A percentile compares a stretch with the other conserved stretches of the same genome.
Evolutionary conservation across 306 rosid genomes (phyloP).

Genomic region (Gastrolobium villosum): DNA sequence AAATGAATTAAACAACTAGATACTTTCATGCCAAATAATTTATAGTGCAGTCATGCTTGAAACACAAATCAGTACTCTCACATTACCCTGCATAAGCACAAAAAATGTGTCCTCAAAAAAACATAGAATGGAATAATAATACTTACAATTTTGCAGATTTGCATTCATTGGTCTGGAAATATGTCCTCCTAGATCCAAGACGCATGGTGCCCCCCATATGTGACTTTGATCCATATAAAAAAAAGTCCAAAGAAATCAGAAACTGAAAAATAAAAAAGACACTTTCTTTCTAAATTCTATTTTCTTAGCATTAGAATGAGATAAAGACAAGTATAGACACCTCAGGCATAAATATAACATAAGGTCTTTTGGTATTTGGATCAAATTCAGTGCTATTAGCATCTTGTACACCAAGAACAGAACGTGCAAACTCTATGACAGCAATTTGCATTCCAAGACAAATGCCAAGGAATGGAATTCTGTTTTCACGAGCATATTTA

Average conservation of each 20-base stretch:
- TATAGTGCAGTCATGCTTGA: constrained; percentile 36
- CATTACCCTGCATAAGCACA: not conserved
- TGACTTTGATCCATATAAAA: constrained; percentile 82
- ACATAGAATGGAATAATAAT: constrained; percentile 8
- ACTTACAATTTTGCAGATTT: constrained; percentile 91
- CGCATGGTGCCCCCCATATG: constrained; percentile 99
- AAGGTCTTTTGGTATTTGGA: constrained; percentile 73
- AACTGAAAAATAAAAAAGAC: not conserved
- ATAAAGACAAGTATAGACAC: constrained; percentile 56
- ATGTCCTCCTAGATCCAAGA: constrained; percentile 90
- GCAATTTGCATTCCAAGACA: constrained; percentile 97
- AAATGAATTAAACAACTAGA: no score
- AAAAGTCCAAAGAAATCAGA: constrained; percentile 22
- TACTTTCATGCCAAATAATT: constrained; percentile 31
- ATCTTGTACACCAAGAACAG: constrained; percentile 80
- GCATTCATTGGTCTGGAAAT: constrained; percentile 72
- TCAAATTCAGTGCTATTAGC: constrained; percentile 93
- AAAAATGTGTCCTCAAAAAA: not conserved
- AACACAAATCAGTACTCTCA: constrained; percentile 4
- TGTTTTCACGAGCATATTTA: constrained; percentile 86
- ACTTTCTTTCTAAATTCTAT: not conserved
- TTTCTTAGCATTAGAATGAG: constrained; percentile 7
- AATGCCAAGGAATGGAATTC: constrained; percentile 89
- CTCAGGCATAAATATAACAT: constrained; percentile 96
- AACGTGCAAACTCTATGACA: constrained; percentile 86